Conservation (phyloP, 352 stramenopile species). For the Pythium periplocum region DNA sequence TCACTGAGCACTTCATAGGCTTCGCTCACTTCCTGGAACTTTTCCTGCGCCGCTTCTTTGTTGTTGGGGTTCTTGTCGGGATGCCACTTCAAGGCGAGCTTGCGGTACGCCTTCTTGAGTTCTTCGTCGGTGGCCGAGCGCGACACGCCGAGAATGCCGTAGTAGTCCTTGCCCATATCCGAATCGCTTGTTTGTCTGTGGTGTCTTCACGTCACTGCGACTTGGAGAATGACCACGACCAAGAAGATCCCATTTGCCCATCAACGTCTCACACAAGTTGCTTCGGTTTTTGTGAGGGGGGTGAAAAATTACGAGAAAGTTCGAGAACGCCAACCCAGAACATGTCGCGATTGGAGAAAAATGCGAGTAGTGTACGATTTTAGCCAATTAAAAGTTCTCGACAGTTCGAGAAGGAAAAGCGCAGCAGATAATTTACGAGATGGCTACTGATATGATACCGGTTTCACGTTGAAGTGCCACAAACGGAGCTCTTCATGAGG, state of each 20-base stretch:
- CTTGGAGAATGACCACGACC: conserved; percentile 5
- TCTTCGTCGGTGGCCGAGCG: conserved; percentile 70
- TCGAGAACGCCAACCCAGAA: too few species aligned
- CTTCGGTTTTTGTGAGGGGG: too few species aligned
- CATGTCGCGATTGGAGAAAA: too few species aligned
- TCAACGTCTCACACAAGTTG: too few species aligned
- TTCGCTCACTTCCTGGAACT: conserved; percentile 92
- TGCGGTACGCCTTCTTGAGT: conserved; percentile 85
- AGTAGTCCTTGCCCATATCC: conserved; percentile 85
- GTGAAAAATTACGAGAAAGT: too few species aligned
- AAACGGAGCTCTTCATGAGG: conserved; percentile 2
- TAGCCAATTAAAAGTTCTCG: too few species aligned
- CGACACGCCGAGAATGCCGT: conserved; percentile 65
- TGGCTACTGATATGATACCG: too few species aligned
- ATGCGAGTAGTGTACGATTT: too few species aligned
- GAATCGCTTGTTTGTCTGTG: background rate
- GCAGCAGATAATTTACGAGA: too few species aligned
- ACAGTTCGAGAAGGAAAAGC: too few species aligned
- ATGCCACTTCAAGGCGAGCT: conserved; percentile 90
- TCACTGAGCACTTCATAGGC: conserved; percentile 93
- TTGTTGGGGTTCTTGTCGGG: conserved; percentile 91
- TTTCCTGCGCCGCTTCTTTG: conserved; percentile 74
- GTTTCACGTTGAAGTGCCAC: too few species aligned
- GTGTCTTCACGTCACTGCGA: conserved; percentile 6
- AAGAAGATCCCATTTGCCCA: too few species aligned